Evolutionary conservation across 2,329 filamentous ascomycete genomes (phyloP).

Genomic region (Talaromyces sp.): DNA sequence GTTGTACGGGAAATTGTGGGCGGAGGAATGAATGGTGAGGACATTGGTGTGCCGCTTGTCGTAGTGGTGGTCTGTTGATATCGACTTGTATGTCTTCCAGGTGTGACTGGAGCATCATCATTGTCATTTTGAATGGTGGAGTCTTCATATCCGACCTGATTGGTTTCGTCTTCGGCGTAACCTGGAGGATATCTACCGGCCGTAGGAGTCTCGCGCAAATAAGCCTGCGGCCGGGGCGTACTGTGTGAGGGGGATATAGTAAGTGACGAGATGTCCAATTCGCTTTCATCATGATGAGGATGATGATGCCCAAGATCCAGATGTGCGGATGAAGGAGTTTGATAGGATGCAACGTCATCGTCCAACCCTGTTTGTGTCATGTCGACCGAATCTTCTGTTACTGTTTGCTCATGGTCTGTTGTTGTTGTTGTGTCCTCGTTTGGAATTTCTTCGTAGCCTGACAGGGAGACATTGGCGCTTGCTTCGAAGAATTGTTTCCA

Average conservation of each 20-base stretch:
- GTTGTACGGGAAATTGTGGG: constrained; percentile 30
- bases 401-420: constrained; percentile 45
- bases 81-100: constrained; percentile 26
- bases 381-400: constrained; percentile 54
- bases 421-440: constrained; percentile 47
- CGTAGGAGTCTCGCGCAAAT: constrained; percentile 43
- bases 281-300: constrained; percentile 28
- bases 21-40: constrained; percentile 53
- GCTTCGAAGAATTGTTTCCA: constrained; percentile 99
- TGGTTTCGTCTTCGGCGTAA: constrained; percentile 55
- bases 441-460: constrained; percentile 80
- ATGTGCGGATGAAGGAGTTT: constrained; percentile 36
- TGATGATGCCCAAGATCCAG: constrained; percentile 24
- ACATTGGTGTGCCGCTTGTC: constrained; percentile 60
- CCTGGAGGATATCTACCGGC: background rate
- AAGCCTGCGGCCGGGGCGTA: constrained; percentile 36
- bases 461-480: constrained; percentile 92
- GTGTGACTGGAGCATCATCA: constrained; percentile 28
- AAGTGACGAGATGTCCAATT: constrained; percentile 43
- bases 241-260: constrained; percentile 43
- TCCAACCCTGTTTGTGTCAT: constrained; percentile 42
- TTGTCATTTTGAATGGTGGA: constrained; percentile 32
- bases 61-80: constrained; percentile 39
- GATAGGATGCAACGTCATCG: constrained; percentile 31
- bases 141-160: constrained; percentile 27